Evolutionary conservation across 495 filamentous ascomycete genomes (phyloP).

Genomic region (Trypethelium eluteriae): DNA sequence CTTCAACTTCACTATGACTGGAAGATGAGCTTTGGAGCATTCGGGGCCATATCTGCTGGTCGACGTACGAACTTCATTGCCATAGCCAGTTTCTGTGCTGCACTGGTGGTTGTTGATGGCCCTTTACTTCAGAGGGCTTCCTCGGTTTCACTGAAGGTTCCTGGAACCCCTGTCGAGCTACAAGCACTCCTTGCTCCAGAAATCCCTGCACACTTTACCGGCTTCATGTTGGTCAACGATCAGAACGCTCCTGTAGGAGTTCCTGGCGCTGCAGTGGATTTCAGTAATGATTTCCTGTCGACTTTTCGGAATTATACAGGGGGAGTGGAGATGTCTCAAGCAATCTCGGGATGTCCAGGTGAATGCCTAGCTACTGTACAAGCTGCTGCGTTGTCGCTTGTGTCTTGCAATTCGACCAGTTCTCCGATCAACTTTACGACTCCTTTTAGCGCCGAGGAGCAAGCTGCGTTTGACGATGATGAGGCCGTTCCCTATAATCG

Average conservation of each 20-base stretch:
- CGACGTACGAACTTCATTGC: constrained; percentile 13
- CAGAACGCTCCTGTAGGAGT: constrained; percentile 11
- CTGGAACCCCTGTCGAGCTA: constrained; percentile 4
- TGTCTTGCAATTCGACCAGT: constrained; percentile 6
- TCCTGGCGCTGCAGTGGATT: constrained; percentile 6
- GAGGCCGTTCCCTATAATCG: constrained; percentile 8
- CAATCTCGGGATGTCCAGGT: constrained; percentile 6
- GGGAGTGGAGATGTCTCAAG: constrained; percentile 10
- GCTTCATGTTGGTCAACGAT: constrained; percentile 1
- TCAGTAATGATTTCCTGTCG: constrained; percentile 12
- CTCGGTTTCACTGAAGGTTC: constrained; percentile 13
- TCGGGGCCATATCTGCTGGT: constrained; percentile 16
- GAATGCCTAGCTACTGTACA: constrained; percentile 11
- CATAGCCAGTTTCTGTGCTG: constrained; percentile 13
- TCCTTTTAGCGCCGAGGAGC: constrained; percentile 10
- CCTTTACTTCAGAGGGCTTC: constrained; percentile 21
- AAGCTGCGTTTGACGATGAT: constrained; percentile 11
- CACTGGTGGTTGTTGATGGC: constrained; percentile 18
- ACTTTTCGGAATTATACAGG: constrained; percentile 11
- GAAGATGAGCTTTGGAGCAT: constrained; percentile 13
- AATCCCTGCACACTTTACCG: constrained; percentile 9
- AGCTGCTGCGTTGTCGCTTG: constrained; percentile 14
- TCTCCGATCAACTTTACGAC: constrained; percentile 12
- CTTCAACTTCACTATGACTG: constrained; percentile 16
- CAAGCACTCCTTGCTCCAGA: constrained; percentile 12